Percentiles rank a stretch among this genome's conserved stretches.
Conservation (phyloP, 495 filamentous ascomycete genomes). For the Terfezia boudieri region DNA sequence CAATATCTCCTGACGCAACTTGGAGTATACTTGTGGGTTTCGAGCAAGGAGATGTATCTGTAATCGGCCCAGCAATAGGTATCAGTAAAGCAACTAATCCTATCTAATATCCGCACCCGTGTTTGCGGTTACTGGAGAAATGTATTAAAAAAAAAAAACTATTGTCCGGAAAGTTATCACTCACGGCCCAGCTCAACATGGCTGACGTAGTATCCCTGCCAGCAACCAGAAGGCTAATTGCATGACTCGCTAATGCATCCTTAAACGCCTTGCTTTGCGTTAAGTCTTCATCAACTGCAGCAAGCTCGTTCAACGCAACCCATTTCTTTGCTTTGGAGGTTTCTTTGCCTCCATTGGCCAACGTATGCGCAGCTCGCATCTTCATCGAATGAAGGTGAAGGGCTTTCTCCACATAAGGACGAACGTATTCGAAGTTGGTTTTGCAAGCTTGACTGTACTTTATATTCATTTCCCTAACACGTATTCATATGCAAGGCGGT, state of each 20-base stretch:
- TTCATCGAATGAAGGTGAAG: constrained; percentile 20
- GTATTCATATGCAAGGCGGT: too few species aligned
- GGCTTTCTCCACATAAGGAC: constrained; percentile 27
- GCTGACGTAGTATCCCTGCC: constrained; percentile 40
- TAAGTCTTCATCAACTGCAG: constrained; percentile 24
- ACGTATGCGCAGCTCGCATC: constrained; percentile 22
- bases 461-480: constrained; percentile 1
- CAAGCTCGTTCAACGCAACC: constrained; percentile 28
- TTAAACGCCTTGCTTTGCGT: constrained; percentile 32
- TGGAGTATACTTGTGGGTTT: constrained; percentile 19
- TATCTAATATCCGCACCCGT: neutral
- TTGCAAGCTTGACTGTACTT: constrained; percentile 10
- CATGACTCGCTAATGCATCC: neutral
- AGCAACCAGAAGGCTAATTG: constrained; percentile 32
- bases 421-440: constrained; percentile 7
- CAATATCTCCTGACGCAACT: constrained; percentile 22
- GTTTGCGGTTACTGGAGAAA: too few species aligned
- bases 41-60: constrained; percentile 27
- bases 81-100: too few species aligned
- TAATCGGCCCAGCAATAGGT: too few species aligned
- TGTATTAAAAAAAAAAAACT: too few species aligned
- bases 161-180: neutral
- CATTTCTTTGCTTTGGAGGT: constrained; percentile 18
- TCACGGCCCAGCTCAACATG: constrained; percentile 28
- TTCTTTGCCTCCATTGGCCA: constrained; percentile 19